These are phyloP conservation scores for Carnegiea gigantea DNA, from an alignment of 179 eudicot genomes.

Conservation along the genomic window DNA sequence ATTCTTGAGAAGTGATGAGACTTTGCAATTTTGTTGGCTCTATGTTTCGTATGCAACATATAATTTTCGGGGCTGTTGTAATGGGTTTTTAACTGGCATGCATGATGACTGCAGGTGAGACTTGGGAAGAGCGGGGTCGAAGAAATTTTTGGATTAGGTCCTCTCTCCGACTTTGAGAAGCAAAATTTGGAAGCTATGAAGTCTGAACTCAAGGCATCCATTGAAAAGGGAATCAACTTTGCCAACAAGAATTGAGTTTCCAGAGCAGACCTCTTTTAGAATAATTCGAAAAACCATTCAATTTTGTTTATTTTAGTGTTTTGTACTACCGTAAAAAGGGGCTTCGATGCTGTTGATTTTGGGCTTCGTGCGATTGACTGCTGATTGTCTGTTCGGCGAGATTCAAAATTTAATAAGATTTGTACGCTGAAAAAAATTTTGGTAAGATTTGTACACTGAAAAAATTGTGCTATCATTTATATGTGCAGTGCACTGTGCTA, in stretches of 20 bases:
- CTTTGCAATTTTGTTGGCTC: too few relatives aligned
- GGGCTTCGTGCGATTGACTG: slow-evolving; percentile 1
- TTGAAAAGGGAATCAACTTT: slow-evolving; percentile 77
- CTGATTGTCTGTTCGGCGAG: slow-evolving; percentile 20
- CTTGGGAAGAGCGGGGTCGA: slow-evolving; percentile 94
- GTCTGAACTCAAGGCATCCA: slow-evolving; percentile 72
- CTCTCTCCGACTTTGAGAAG: slow-evolving; percentile 64
- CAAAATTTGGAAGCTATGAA: slow-evolving; percentile 62
- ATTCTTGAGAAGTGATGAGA: too few relatives aligned
- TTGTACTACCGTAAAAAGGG: neutral
- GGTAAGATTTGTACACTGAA: slow-evolving; percentile 2
- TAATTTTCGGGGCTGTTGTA: neutral
- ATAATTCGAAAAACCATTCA: slow-evolving; percentile 14
- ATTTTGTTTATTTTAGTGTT: slow-evolving; percentile 21
- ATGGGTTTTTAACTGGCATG: neutral
- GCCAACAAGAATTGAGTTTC: slow-evolving; percentile 41
- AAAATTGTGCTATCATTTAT: neutral
- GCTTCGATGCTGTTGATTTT: slow-evolving; percentile 5
- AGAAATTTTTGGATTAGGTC: slow-evolving; percentile 66
- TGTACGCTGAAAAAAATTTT: neutral
- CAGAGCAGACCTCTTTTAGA: neutral
- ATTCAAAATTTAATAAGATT: slow-evolving; percentile 17
- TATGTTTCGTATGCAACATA: too few relatives aligned
- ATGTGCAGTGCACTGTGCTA: too few relatives aligned
- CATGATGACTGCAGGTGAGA: slow-evolving; percentile 54